A percentile compares a stretch with the other conserved stretches of the same genome.
Evolutionary conservation across 225 moss, liverwort and hornwort species (phyloP).

Genomic region (Asterella californica): DNA sequence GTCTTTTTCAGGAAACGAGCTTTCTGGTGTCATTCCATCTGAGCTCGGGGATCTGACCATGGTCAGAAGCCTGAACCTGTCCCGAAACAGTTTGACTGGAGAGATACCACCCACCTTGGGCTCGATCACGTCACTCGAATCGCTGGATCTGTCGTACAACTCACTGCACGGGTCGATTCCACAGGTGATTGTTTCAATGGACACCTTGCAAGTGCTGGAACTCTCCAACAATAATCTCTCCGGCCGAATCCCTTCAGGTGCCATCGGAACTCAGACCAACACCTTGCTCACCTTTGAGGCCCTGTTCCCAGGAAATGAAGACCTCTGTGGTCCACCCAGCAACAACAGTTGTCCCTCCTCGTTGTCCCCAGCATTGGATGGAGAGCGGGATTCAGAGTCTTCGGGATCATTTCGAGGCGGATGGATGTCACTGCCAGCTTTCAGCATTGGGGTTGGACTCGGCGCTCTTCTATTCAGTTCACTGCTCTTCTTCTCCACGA

Average conservation of each 20-base stretch:
- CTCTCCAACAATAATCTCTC: conserved; percentile 18
- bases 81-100: conserved; percentile 1
- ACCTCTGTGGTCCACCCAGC: not conserved
- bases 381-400: not conserved
- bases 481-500: not conserved
- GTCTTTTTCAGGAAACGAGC: conserved; percentile 6
- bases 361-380: not conserved
- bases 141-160: conserved; percentile 10
- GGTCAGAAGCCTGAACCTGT: conserved; percentile 11
- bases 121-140: not conserved
- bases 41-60: not conserved
- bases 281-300: not conserved
- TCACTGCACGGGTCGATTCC: conserved; percentile 10
- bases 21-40: conserved; percentile 17
- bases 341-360: not conserved
- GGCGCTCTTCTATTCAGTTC: not conserved
- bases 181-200: not conserved
- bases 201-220: not conserved
- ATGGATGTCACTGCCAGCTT: not conserved
- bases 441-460: not conserved
- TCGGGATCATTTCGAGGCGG: not conserved
- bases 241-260: conserved; percentile 7
- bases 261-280: not conserved
- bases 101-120: not conserved
- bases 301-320: not conserved